Conservation (phyloP, 2,329 filamentous ascomycete species). For the Fusarium liriodendri region DNA sequence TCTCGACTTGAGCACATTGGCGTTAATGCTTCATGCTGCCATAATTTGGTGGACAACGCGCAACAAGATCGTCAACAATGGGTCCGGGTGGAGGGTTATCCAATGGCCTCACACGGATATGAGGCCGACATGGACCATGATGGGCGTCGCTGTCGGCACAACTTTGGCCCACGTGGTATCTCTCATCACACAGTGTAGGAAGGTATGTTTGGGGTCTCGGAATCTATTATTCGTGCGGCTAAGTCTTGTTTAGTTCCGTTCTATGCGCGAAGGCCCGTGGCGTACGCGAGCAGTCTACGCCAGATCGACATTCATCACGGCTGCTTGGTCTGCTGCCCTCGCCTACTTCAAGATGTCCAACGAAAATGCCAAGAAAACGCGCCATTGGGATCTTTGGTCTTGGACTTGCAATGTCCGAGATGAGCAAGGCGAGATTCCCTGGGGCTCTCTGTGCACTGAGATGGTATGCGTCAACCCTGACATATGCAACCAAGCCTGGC, state of each 20-base stretch:
- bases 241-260: neutral
- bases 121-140: conserved; percentile 3
- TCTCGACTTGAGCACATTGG: neutral
- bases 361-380: neutral
- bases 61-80: neutral
- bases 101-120: neutral
- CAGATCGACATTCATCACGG: neutral
- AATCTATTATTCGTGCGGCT: fast-evolving
- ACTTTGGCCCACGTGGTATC: neutral
- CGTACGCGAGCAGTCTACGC: neutral
- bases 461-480: neutral
- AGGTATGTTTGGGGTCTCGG: neutral
- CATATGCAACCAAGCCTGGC: neutral
- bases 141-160: neutral
- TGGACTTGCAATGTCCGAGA: neutral
- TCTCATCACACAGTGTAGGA: neutral
- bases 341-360: neutral
- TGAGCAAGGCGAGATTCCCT: neutral
- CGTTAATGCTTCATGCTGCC: neutral
- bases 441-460: neutral
- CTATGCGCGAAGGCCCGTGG: neutral
- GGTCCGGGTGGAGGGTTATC: neutral
- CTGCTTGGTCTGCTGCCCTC: neutral
- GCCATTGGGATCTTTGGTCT: conserved; percentile 1
- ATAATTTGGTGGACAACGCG: neutral